Base-by-base conservation (phyloP, 2,329 filamentous ascomycete genomes). In the Arthrobotrys megalospora region DNA sequence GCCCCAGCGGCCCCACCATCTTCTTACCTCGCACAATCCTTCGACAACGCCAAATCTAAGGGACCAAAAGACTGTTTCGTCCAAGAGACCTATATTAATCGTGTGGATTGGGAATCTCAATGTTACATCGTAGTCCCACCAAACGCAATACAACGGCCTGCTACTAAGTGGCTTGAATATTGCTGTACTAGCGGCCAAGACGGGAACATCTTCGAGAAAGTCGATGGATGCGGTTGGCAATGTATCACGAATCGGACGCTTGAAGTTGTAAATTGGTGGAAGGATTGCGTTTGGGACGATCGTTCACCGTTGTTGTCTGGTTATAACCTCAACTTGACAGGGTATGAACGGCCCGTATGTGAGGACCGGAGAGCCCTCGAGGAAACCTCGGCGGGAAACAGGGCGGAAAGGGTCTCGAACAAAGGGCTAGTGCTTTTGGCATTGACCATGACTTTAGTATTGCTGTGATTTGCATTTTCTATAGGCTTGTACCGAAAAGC, bases 231-330 rank as follows among this genome's bases (percentile, higher is more conserved):
- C 32, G n/a, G 66, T 11, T 70, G 53, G 64, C 47, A 67, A 19
- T 70, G 53, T 43, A 45, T 70, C 11, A 70, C 66, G 8, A 52
- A 70, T 11, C 36, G 36, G 12, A 28, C 43, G 12, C 14, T 70
- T 1, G 38, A 60, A 21, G 41, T 52, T 12, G 53, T n/a, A 11
- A 3, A 1, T 6, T 62, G 53, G 66, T 62, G 52, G 43, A 50
- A 70, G 24, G 12, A 70, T n/a, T 70, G 52, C 21, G 34, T 69
- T 36, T 60, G 41, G 21, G 65, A 68, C 21, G 21, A 58, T 19
- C 38, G 50, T 32, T 68, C 52, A 8, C 52, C 65, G 21, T 38
- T 60, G 21, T 38, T 19, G 16, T 36, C 19, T 3, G 21, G 52
- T 6, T 69, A 60, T 50, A 60, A 60, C 14, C 21, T 5, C 8